Evolutionary conservation across 345 rosid species (phyloP).

Genomic region (Gossypium mustelinum): DNA sequence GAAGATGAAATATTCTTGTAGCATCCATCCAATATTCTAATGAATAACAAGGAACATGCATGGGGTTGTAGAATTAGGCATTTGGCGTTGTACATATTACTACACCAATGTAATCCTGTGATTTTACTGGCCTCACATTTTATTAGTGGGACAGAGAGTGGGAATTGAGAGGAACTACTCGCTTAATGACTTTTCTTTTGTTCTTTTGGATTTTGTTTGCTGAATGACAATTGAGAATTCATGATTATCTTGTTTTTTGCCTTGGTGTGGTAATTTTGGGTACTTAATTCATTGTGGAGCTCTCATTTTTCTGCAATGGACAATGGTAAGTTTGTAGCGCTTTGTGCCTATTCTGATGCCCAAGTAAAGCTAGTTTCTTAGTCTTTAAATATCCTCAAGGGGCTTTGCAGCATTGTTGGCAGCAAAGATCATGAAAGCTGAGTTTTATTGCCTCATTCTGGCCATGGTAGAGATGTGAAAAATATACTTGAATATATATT

Average conservation of each 20-base stretch:
- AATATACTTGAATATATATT: too few relatives aligned
- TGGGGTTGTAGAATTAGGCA: conserved; percentile 23
- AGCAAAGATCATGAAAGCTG: too few relatives aligned
- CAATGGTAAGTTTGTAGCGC: too few relatives aligned
- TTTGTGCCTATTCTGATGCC: too few relatives aligned
- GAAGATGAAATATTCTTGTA: conserved; percentile 42
- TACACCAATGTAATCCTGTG: conserved; percentile 18
- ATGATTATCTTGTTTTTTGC: not conserved
- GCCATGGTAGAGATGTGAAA: too few relatives aligned
- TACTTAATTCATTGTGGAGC: not conserved
- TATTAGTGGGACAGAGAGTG: conserved; percentile 20
- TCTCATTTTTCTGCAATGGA: not conserved
- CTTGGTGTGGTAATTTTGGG: conserved; percentile 6
- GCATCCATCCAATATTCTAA: conserved; percentile 9
- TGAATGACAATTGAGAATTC: conserved; percentile 4
- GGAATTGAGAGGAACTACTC: conserved; percentile 9
- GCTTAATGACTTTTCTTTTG: not conserved
- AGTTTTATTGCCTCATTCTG: too few relatives aligned
- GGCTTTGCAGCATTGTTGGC: too few relatives aligned
- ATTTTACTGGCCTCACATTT: conserved; percentile 23
- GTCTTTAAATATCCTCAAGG: too few relatives aligned
- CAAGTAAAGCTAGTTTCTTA: too few relatives aligned
- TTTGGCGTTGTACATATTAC: conserved; percentile 32
- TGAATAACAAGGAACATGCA: not conserved
- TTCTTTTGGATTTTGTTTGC: conserved; percentile 9